A percentile compares a stretch with the other conserved stretches of the same genome.
These are phyloP conservation scores for Kwoniella mangroviensis DNA, from an alignment of 768 basidiomycete species.

Conservation along the genomic window DNA sequence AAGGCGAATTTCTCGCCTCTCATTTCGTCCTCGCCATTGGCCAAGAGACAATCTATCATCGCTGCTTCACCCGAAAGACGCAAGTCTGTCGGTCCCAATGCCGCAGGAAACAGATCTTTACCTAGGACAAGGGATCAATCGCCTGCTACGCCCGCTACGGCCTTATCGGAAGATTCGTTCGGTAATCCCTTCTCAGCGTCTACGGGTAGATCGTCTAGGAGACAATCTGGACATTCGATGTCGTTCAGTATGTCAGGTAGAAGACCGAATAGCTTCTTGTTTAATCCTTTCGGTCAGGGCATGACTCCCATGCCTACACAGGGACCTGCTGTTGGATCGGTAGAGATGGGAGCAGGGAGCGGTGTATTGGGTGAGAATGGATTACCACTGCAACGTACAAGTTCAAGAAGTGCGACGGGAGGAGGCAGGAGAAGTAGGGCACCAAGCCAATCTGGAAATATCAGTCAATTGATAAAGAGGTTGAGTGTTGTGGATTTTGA, in stretches of 20 bases:
- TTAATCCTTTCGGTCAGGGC: slow-evolving; percentile 43
- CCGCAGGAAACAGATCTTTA: background rate
- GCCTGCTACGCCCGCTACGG: slow-evolving; percentile 37
- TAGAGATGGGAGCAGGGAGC: slow-evolving; percentile 65
- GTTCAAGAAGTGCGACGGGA: background rate
- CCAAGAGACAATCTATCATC: slow-evolving; percentile 10
- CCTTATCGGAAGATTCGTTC: slow-evolving; percentile 44
- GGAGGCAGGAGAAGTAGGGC: slow-evolving; percentile 24
- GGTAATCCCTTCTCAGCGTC: slow-evolving; percentile 22
- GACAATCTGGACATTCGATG: slow-evolving; percentile 36
- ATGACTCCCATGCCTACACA: slow-evolving; percentile 45
- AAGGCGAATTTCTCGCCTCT: slow-evolving; percentile 14
- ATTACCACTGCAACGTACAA: background rate
- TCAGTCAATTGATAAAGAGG: slow-evolving; percentile 18
- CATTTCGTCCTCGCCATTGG: slow-evolving; percentile 11
- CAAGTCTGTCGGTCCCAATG: background rate
- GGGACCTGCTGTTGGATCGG: background rate
- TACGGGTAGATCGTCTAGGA: slow-evolving; percentile 31
- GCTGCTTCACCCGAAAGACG: slow-evolving; percentile 17
- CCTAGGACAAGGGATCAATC: slow-evolving; percentile 24
- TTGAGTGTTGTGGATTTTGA: slow-evolving; percentile 22
- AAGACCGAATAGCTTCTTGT: slow-evolving; percentile 47
- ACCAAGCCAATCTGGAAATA: slow-evolving; percentile 19
- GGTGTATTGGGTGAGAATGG: slow-evolving; percentile 28
- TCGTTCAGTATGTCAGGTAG: slow-evolving; percentile 21